Evolutionary conservation across 768 basidiomycete species (phyloP).

Genomic region (Collybia mongolica): DNA sequence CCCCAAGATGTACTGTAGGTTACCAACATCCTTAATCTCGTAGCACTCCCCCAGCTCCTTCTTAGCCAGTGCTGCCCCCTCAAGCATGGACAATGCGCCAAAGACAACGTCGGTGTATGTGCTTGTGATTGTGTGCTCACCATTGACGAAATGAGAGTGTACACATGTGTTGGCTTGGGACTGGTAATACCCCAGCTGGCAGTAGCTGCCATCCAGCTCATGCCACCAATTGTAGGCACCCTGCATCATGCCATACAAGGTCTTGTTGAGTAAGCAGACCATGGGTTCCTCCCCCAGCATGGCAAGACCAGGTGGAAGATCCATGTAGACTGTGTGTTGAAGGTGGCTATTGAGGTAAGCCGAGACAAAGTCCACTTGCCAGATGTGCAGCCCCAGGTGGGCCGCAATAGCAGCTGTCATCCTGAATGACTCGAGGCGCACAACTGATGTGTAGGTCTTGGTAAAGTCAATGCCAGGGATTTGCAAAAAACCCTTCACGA

Average conservation of each 20-base stretch:
- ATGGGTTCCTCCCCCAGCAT: conserved; percentile 11
- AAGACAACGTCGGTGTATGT: conserved; percentile 16
- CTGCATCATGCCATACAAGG: conserved; percentile 20
- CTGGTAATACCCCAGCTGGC: conserved; percentile 11
- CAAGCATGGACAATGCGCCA: conserved; percentile 6
- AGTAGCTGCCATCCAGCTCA: conserved; percentile 4
- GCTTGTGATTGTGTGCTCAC: conserved; percentile 12
- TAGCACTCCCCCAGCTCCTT: conserved; percentile 12
- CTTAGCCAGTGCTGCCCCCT: conserved; percentile 7
- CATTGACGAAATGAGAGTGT: neutral
- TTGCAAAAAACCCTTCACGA: conserved; percentile 29
- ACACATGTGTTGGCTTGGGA: conserved; percentile 19
- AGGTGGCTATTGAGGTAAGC: conserved; percentile 32
- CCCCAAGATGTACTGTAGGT: conserved; percentile 10
- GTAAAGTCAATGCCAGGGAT: conserved; percentile 29
- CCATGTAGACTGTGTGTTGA: conserved; percentile 15
- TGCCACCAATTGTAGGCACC: conserved; percentile 19
- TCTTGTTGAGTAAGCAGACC: conserved; percentile 21
- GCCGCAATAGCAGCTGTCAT: conserved; percentile 22
- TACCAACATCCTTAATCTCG: conserved; percentile 13
- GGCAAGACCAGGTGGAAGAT: conserved; percentile 13
- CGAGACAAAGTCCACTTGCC: conserved; percentile 30
- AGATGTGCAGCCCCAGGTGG: conserved; percentile 20
- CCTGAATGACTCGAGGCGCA: conserved; percentile 16
- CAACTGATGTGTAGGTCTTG: conserved; percentile 16